Evolutionary conservation across 306 rosid genomes (phyloP), one percentile per base, ranked within the genome.

Genomic region (Prunus salicina): DNA sequence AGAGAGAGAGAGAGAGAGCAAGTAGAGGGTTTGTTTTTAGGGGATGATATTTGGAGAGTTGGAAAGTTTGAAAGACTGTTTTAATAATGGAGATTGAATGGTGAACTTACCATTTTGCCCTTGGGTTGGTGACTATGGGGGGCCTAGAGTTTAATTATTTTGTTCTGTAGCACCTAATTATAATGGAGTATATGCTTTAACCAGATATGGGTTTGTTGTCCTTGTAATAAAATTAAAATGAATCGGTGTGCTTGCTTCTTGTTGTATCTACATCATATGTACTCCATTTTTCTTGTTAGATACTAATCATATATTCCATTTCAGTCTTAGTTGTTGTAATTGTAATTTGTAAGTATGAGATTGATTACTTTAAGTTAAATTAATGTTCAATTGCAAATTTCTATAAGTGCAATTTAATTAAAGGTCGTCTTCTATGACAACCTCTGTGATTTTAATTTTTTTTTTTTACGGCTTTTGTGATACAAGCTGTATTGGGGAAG

Each of bases 31-130:
- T 63, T 30, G 8, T 64, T 68, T 67, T 72, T 67, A 70, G 47
- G 50, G n/a, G 72, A 18, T 8, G 13, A 30, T 63, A 78, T 52
- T 61, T 27, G 27, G 74, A 71, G 72, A 24, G 46, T 43, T 73
- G 88, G 85, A 84, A 87, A 86, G 79, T 86, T 77, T 38, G 74
- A 75, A 69, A 82, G 79, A 76, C 88, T 61, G 82, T 85, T 84
- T 38, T 86, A 75, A 66, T 67, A 58, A 74, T 74, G 64, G 65
- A 16, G 16, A 60, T 12, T 32, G 49, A 18, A 24, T 38, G 11
- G 8, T 18, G 32, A 34, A 86, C 2, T 83, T 65, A 93, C 91
- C 3, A 25, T 62, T 0, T 45, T 85, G 28, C 80, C 94, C 97
- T 71, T 61, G 84, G 52, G 52, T 83, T 84, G 88, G 86, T 84